Evolutionary conservation across 1,284 basidiomycete species (phyloP).

Genomic region (Porodaedalea pini): DNA sequence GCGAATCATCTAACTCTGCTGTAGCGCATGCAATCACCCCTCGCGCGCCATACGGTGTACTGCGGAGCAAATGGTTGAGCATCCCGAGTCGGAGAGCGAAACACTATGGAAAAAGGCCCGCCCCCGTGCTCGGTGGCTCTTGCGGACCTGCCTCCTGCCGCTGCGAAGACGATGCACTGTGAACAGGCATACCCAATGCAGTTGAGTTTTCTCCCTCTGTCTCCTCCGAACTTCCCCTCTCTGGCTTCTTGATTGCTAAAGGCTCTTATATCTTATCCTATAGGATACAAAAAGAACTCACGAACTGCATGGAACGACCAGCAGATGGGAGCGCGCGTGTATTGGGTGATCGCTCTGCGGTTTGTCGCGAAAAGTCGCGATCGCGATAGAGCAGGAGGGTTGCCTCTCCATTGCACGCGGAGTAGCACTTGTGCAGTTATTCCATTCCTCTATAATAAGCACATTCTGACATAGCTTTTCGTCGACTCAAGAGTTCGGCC

Average conservation of each 20-base stretch:
- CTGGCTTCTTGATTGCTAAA: slow-evolving; percentile 4
- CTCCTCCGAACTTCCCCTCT: background rate
- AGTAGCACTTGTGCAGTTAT: too few relatives aligned
- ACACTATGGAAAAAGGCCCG: background rate
- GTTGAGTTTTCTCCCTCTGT: background rate
- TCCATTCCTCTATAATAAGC: too few relatives aligned
- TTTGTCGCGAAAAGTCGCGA: background rate
- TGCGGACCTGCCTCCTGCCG: background rate
- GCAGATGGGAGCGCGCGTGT: background rate
- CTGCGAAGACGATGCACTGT: background rate
- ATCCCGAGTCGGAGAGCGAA: background rate
- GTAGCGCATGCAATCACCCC: too few relatives aligned
- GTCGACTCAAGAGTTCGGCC: too few relatives aligned
- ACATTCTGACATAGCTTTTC: too few relatives aligned
- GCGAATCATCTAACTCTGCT: background rate
- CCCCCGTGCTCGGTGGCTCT: slow-evolving; percentile 8
- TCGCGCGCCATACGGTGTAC: background rate
- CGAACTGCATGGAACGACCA: background rate
- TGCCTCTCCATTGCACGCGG: background rate
- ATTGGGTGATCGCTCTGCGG: background rate
- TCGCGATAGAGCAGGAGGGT: background rate
- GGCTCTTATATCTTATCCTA: background rate
- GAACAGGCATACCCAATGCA: background rate
- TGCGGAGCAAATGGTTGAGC: background rate
- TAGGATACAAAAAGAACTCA: background rate